These are phyloP conservation scores for Paraurostyla sp. DNA, from an alignment of 73 alveolate genomes.

Conservation along the genomic window DNA sequence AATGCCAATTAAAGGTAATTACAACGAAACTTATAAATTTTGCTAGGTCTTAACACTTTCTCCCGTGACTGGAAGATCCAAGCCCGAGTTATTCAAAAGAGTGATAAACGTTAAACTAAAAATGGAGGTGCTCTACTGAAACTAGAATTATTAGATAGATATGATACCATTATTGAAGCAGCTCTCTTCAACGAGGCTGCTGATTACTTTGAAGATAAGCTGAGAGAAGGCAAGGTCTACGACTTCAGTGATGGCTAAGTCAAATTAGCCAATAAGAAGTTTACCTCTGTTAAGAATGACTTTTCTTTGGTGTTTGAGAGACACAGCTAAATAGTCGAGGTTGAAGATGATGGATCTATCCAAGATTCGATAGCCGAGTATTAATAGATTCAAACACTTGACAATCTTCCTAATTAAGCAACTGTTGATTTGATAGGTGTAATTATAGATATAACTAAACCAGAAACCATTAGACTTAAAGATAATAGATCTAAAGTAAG, in stretches of 20 bases:
- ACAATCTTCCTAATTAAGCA: background rate
- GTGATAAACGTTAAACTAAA: slow-evolving; percentile 75
- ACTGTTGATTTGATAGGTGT: slow-evolving; percentile 76
- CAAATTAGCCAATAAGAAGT: slow-evolving; percentile 78
- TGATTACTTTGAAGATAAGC: slow-evolving; percentile 74
- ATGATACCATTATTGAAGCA: slow-evolving; percentile 80
- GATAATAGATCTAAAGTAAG: slow-evolving; percentile 41
- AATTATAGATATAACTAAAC: slow-evolving; percentile 34
- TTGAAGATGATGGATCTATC: slow-evolving; percentile 73
- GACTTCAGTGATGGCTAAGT: slow-evolving; percentile 81
- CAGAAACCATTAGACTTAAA: slow-evolving; percentile 39
- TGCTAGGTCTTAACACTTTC: slow-evolving; percentile 83
- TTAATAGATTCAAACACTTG: slow-evolving; percentile 1
- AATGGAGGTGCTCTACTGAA: slow-evolving; percentile 84
- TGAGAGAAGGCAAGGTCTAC: slow-evolving; percentile 85
- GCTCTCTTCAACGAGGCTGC: slow-evolving; percentile 89
- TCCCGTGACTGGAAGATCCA: slow-evolving; percentile 86
- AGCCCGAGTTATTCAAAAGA: slow-evolving; percentile 80
- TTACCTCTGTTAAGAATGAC: slow-evolving; percentile 81
- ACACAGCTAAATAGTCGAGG: slow-evolving; percentile 60
- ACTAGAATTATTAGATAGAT: slow-evolving; percentile 79
- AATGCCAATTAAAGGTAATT: slow-evolving; percentile 87
- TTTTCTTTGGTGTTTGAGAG: slow-evolving; percentile 81
- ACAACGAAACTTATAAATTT: too few species aligned
- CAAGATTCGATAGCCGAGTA: slow-evolving; percentile 31